phyloP scores from a whole-genome alignment of 2,329 filamentous ascomycete species.

The Nothophaeocryptopus gaeumannii region DNA sequence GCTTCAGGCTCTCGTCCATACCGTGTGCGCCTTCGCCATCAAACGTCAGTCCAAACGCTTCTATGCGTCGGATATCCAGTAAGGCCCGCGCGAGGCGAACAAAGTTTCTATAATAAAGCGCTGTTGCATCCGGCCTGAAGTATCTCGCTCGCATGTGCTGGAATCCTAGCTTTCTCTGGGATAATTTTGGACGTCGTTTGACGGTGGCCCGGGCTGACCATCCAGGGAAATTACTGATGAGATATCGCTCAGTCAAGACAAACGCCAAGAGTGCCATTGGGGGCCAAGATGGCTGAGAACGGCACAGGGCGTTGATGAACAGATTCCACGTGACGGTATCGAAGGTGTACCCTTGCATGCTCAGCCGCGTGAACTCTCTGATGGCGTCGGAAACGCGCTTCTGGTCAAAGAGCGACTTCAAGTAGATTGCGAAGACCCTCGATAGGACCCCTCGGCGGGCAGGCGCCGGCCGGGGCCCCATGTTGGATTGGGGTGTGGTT shows the following conservation, averaged over 20 bases:
- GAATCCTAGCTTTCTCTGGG: conserved; percentile 21
- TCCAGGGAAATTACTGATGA: conserved; percentile 77
- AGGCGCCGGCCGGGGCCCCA: conserved; percentile 16
- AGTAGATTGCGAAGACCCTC: conserved; percentile 50
- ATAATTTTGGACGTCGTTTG: conserved; percentile 30
- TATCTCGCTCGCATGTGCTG: conserved; percentile 33
- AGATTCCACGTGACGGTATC: conserved; percentile 79
- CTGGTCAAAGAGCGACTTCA: conserved; percentile 52
- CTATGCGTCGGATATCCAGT: conserved; percentile 35
- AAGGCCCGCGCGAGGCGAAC: conserved; percentile 42
- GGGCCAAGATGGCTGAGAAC: conserved; percentile 43
- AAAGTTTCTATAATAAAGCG: conserved; percentile 45
- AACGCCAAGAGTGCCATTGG: conserved; percentile 65
- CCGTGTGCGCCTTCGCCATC: conserved; percentile 15
- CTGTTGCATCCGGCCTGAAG: conserved; percentile 25
- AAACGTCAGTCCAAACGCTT: conserved; percentile 33
- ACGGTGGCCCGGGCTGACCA: conserved; percentile 52
- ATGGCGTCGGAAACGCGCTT: conserved; percentile 43
- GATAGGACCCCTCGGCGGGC: conserved; percentile 40
- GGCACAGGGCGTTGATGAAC: conserved; percentile 65
- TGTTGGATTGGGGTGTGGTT: not conserved
- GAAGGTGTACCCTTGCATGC: conserved; percentile 66
- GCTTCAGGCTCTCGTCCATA: conserved; percentile 7
- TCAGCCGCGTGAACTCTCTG: conserved; percentile 54
- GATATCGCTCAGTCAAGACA: conserved; percentile 66